Percentiles rank a stretch among this genome's conserved stretches.
phyloP scores from a whole-genome alignment of 108 stramenopile species.

The Nitzschia sp. region DNA sequence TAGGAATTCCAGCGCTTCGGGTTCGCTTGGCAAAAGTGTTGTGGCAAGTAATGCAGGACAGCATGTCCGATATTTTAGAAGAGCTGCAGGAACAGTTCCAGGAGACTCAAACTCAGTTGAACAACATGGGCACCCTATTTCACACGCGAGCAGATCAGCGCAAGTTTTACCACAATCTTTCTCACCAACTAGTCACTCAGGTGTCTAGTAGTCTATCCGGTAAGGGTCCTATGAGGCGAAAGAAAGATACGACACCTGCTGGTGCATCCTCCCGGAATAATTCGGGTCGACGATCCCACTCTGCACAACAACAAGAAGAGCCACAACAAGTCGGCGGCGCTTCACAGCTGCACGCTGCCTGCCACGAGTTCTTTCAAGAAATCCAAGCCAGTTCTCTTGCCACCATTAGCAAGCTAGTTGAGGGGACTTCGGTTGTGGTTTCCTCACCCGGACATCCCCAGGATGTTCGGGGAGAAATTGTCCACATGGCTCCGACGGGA shows the following conservation, averaged over 20 bases:
- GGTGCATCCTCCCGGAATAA: neutral
- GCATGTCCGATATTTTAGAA: slow-evolving; percentile 43
- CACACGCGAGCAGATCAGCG: slow-evolving; percentile 45
- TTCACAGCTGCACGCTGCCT: slow-evolving; percentile 42
- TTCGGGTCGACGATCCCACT: too few species aligned
- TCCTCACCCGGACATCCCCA: slow-evolving; percentile 12
- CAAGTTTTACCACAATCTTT: slow-evolving; percentile 41
- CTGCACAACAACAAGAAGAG: neutral
- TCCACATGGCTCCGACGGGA: slow-evolving; percentile 31
- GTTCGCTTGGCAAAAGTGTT: slow-evolving; percentile 47
- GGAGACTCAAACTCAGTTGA: neutral
- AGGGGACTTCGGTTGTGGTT: slow-evolving; percentile 45
- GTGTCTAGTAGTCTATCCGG: slow-evolving; percentile 43
- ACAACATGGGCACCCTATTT: slow-evolving; percentile 21
- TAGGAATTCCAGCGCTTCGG: slow-evolving; percentile 54
- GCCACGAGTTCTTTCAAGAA: slow-evolving; percentile 19
- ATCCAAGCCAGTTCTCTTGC: slow-evolving; percentile 41
- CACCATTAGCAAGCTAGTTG: slow-evolving; percentile 33
- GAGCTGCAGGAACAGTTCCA: slow-evolving; percentile 32
- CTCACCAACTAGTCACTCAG: slow-evolving; percentile 29
- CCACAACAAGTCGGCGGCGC: slow-evolving; percentile 18
- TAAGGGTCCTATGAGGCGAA: slow-evolving; percentile 26
- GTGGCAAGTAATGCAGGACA: slow-evolving; percentile 45
- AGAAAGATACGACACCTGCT: neutral
- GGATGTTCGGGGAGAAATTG: slow-evolving; percentile 45